phyloP scores from a whole-genome alignment of 2,329 filamentous ascomycete species.

The Clarireedia homoeocarpa region DNA sequence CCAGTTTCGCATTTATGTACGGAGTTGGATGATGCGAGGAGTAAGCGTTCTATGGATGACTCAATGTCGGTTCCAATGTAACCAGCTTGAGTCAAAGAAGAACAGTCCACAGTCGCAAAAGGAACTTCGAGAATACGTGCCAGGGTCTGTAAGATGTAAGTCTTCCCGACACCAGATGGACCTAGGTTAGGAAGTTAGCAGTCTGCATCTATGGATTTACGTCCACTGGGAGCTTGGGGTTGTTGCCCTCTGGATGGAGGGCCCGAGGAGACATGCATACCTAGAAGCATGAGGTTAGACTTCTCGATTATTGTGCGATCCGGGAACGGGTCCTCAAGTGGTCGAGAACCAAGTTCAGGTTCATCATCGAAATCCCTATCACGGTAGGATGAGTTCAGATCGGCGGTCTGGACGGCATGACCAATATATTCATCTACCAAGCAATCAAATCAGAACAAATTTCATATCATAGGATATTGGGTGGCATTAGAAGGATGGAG shows the following conservation, averaged over 20 bases:
- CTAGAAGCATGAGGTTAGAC: slow-evolving; percentile 80
- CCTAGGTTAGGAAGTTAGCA: slow-evolving; percentile 36
- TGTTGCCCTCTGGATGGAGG: too few species aligned
- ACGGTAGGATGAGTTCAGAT: slow-evolving; percentile 17
- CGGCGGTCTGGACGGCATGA: slow-evolving; percentile 31
- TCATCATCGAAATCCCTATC: slow-evolving; percentile 10
- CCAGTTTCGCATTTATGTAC: slow-evolving; percentile 77
- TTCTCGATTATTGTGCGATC: slow-evolving; percentile 61
- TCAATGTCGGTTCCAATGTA: slow-evolving; percentile 99
- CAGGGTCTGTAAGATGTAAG: slow-evolving; percentile 77
- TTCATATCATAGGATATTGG: slow-evolving; percentile 8
- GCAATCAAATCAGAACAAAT: slow-evolving; percentile 28
- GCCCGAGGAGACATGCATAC: too few species aligned
- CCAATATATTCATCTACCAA: slow-evolving; percentile 47
- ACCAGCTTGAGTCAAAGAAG: slow-evolving; percentile 89
- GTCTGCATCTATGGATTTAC: too few species aligned
- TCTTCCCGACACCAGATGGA: slow-evolving; percentile 93
- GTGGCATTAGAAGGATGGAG: neutral
- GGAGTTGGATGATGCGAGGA: slow-evolving; percentile 87
- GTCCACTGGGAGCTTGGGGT: too few species aligned
- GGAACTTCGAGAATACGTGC: slow-evolving; percentile 91
- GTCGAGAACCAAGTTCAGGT: slow-evolving; percentile 17
- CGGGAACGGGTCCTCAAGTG: slow-evolving; percentile 8
- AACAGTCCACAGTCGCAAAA: slow-evolving; percentile 93
- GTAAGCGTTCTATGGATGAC: slow-evolving; percentile 80